These are phyloP conservation scores for Macrolepiota albuminosa DNA, from an alignment of 768 basidiomycete genomes.

Conservation along the genomic window DNA sequence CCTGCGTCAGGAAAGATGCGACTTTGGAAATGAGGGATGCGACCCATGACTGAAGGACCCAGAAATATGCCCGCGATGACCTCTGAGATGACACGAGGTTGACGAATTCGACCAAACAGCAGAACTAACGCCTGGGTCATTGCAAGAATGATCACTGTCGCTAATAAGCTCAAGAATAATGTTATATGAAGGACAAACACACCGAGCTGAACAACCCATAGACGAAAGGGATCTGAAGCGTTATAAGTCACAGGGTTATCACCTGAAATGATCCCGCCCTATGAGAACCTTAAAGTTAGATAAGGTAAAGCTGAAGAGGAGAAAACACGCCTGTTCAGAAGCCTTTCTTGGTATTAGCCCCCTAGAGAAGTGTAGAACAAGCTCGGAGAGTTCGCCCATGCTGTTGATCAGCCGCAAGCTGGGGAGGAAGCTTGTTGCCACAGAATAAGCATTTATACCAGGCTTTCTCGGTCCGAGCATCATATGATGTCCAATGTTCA, in stretches of 20 bases:
- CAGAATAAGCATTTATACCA: neutral
- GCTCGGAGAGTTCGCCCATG: slow-evolving; percentile 47
- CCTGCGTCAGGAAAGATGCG: slow-evolving; percentile 52
- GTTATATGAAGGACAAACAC: slow-evolving; percentile 16
- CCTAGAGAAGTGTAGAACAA: slow-evolving; percentile 25
- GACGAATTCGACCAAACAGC: slow-evolving; percentile 63
- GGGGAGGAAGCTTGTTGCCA: neutral
- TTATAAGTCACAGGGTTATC: slow-evolving; percentile 65
- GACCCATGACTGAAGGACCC: slow-evolving; percentile 74
- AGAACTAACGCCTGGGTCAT: slow-evolving; percentile 73
- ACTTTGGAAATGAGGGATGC: slow-evolving; percentile 64
- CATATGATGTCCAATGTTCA: neutral
- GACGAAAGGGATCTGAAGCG: slow-evolving; percentile 57
- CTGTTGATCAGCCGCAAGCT: slow-evolving; percentile 8
- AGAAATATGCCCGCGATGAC: slow-evolving; percentile 87
- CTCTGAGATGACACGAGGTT: slow-evolving; percentile 91
- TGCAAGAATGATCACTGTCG: slow-evolving; percentile 68
- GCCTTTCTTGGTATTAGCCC: slow-evolving; percentile 42
- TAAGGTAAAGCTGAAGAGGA: neutral
- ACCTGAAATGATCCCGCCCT: slow-evolving; percentile 81
- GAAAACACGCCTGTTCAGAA: slow-evolving; percentile 37
- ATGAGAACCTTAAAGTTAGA: neutral
- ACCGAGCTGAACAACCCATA: slow-evolving; percentile 81
- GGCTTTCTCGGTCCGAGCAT: neutral
- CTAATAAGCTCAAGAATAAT: slow-evolving; percentile 16